These are phyloP conservation scores for Paraglomus occultum DNA, from an alignment of 192 early-diverging fungal species.

Conservation along the genomic window DNA sequence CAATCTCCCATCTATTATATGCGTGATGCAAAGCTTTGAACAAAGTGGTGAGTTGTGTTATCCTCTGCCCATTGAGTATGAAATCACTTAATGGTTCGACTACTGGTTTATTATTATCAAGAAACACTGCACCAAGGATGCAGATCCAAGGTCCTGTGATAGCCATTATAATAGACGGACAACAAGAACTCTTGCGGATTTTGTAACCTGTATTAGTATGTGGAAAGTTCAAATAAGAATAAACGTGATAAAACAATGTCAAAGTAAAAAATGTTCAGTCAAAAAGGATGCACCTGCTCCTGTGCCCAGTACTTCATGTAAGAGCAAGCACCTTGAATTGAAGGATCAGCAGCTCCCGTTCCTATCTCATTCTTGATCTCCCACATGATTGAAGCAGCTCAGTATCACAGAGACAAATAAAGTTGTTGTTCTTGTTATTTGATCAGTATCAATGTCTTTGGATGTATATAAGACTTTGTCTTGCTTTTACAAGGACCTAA, in stretches of 20 bases:
- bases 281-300: neutral
- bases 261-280: neutral
- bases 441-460: slow-evolving; percentile 3
- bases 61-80: neutral
- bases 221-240: slow-evolving; percentile 10
- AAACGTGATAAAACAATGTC: neutral
- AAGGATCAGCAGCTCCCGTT: neutral
- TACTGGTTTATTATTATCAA: slow-evolving; percentile 1
- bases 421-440: neutral
- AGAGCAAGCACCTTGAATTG: neutral
- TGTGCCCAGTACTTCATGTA: slow-evolving; percentile 15
- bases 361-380: slow-evolving; percentile 15
- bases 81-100: slow-evolving; percentile 11
- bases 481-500: too few species aligned
- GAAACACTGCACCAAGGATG: neutral
- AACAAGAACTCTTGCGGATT: slow-evolving; percentile 15
- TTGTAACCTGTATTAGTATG: neutral
- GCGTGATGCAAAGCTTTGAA: too few species aligned
- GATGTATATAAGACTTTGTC: too few species aligned
- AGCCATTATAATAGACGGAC: slow-evolving; percentile 1
- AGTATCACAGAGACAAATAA: slow-evolving; percentile 18
- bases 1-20: too few species aligned
- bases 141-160: neutral
- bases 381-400: neutral
- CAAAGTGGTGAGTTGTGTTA: neutral